Conservation (phyloP, 768 basidiomycete genomes). For the Omphalotus guepiniiformis region DNA sequence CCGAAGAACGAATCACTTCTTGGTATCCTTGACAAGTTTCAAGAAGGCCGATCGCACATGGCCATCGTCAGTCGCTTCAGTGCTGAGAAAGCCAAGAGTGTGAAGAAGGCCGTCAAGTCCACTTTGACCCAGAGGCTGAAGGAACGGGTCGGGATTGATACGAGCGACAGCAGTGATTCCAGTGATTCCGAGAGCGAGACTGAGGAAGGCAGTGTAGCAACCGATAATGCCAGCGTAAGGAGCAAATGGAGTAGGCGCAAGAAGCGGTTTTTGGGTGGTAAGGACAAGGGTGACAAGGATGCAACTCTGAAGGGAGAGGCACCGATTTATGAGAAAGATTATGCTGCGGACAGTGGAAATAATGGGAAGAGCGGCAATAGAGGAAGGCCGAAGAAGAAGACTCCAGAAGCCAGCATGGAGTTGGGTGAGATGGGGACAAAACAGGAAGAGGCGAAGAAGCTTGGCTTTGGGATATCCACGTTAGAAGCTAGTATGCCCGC, state of each 20-base stretch:
- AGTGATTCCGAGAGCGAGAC: slow-evolving; percentile 13
- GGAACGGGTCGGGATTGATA: slow-evolving; percentile 70
- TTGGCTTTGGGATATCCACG: slow-evolving; percentile 24
- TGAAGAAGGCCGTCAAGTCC: slow-evolving; percentile 80
- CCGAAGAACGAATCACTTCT: slow-evolving; percentile 83
- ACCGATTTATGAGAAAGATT: slow-evolving; percentile 11
- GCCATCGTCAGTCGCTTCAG: slow-evolving; percentile 83
- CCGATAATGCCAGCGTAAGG: slow-evolving; percentile 7
- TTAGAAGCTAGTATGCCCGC: slow-evolving; percentile 64
- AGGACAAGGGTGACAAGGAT: slow-evolving; percentile 5
- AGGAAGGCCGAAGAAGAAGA: slow-evolving; percentile 1
- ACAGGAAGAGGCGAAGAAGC: neutral
- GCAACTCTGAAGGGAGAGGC: slow-evolving; percentile 18
- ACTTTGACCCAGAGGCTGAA: slow-evolving; percentile 77
- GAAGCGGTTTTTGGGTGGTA: neutral
- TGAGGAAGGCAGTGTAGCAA: slow-evolving; percentile 9
- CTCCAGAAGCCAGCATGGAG: neutral
- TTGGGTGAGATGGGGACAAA: neutral
- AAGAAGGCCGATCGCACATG: slow-evolving; percentile 90
- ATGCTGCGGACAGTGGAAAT: slow-evolving; percentile 7
- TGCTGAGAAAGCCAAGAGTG: slow-evolving; percentile 65
- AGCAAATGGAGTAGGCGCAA: slow-evolving; percentile 4
- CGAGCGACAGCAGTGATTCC: slow-evolving; percentile 18
- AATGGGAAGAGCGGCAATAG: neutral
- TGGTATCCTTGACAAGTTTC: slow-evolving; percentile 83